phyloP scores from a whole-genome alignment of 257 asterid species.

The Thymus mandschuricus region DNA sequence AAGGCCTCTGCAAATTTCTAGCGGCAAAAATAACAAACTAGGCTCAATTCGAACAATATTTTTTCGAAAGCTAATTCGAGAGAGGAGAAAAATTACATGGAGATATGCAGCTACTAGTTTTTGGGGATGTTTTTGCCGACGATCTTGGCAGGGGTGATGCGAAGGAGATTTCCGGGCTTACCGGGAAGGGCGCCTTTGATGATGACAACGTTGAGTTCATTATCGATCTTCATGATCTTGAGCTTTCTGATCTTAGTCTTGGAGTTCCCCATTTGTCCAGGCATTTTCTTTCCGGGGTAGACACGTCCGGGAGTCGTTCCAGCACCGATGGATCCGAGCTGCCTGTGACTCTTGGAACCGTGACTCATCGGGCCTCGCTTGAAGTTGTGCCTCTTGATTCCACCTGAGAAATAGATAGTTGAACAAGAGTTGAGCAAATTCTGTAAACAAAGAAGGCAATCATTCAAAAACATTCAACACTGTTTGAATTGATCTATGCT shows the following conservation, averaged over 20 bases:
- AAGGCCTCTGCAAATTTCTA: not conserved
- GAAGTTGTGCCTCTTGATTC: constrained; percentile 92
- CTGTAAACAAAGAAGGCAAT: not conserved
- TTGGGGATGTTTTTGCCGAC: constrained; percentile 87
- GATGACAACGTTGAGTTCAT: constrained; percentile 74
- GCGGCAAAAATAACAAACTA: not conserved
- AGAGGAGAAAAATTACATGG: constrained; percentile 27
- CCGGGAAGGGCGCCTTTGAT: constrained; percentile 96
- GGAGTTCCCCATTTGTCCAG: constrained; percentile 98
- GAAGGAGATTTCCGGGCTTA: constrained; percentile 94
- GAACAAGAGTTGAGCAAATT: constrained; percentile 24
- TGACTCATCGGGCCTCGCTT: constrained; percentile 93
- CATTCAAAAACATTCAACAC: not conserved
- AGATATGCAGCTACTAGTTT: constrained; percentile 40
- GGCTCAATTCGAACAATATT: constrained; percentile 7
- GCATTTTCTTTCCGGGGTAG: constrained; percentile 94
- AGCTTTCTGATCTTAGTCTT: constrained; percentile 83
- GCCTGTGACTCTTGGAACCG: constrained; percentile 96
- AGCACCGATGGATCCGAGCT: constrained; percentile 95
- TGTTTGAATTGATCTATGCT: not conserved
- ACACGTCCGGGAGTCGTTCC: constrained; percentile 99
- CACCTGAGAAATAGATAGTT: constrained; percentile 53
- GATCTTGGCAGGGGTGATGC: constrained; percentile 93
- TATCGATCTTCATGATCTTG: constrained; percentile 81
- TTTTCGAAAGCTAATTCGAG: constrained; percentile 4